Evolutionary conservation across 805 yeast species (phyloP), one percentile per base, ranked within the genome.

Genomic region (Saccharomycopsis microspora): DNA sequence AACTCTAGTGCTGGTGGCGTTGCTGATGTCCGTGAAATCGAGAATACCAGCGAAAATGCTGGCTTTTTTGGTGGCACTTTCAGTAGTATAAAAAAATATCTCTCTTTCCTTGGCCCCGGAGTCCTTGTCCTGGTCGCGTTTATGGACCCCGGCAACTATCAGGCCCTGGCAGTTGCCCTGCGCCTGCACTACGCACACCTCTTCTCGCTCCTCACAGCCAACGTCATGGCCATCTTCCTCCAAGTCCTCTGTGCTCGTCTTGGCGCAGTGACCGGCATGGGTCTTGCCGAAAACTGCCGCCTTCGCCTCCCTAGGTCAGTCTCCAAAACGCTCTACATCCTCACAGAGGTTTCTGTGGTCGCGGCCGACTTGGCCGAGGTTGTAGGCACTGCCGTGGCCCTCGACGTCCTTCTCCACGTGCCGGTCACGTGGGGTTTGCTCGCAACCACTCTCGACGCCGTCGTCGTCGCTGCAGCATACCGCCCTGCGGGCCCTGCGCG

Each of bases 361-460:
- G 96, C 97, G 2, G 90, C 97, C 0, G 98, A 90, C 65, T 74
- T 93, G 54, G 97, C 98, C 1, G 97, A 90, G 61, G 96, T 90
- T 35, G 90, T 93, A 30, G 98, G 98, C n/a, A 86, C 96, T 3
- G 97, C 97, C 3, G 87, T 90, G 49, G 82, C 97, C 0, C 71
- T 90, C 49, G 87, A 93, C 56, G 86, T 90, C 48, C 66, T 93
- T 40, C 78, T 89, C 60, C 73, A 76, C 2, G 68, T 93, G 5
- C 97, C 97, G 0, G 67, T 93, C 19, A 71, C 85, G 5, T 70
- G 78, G 4, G 98, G 98, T 34, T 95, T 90, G 10, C 65, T 87
- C 3, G 63, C 90, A 45, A 90, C 97, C 0, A 81, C 87, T 28
- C 65, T 86, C 3, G 98, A 90, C 58, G 96, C 90, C 5, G 62